phyloP scores from a whole-genome alignment of 805 yeast genomes.

The Candida suzukii region DNA sequence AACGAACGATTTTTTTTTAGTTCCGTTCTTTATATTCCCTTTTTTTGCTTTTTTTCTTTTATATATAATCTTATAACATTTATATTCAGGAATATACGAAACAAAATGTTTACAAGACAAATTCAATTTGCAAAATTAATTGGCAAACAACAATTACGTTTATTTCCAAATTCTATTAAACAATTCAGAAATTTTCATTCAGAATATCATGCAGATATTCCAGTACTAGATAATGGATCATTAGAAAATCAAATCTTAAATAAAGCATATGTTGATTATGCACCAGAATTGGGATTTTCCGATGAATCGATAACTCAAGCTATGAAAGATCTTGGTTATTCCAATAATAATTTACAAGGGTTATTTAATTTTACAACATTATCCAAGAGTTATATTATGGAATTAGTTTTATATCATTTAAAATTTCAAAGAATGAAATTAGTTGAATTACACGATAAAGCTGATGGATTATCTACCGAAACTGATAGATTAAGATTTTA shows the following conservation, averaged over 20 bases:
- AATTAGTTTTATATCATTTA: slow-evolving; percentile 40
- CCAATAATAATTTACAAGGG: slow-evolving; percentile 34
- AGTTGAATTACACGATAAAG: slow-evolving; percentile 20
- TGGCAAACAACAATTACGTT: background rate
- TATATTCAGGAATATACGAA: no score
- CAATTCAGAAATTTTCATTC: slow-evolving; percentile 26
- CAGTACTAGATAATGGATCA: slow-evolving; percentile 19
- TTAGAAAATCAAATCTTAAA: slow-evolving; percentile 33
- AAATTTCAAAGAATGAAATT: slow-evolving; percentile 34
- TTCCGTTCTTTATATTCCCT: no score
- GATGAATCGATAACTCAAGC: slow-evolving; percentile 35
- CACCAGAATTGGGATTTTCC: slow-evolving; percentile 41
- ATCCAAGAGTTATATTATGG: slow-evolving; percentile 28
- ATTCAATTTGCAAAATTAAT: no score
- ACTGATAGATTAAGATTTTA: slow-evolving; percentile 20
- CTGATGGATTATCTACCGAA: slow-evolving; percentile 12
- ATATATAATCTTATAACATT: no score
- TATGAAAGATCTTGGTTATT: slow-evolving; percentile 29
- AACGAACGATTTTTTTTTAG: no score
- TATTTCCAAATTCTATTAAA: background rate
- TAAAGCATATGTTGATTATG: slow-evolving; percentile 23
- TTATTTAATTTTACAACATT: slow-evolving; percentile 28
- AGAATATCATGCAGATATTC: slow-evolving; percentile 32
- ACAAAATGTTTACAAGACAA: no score
- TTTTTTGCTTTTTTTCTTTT: no score